phyloP scores from a whole-genome alignment of 176 grass and related monocot genomes.

The Areca catechu region DNA sequence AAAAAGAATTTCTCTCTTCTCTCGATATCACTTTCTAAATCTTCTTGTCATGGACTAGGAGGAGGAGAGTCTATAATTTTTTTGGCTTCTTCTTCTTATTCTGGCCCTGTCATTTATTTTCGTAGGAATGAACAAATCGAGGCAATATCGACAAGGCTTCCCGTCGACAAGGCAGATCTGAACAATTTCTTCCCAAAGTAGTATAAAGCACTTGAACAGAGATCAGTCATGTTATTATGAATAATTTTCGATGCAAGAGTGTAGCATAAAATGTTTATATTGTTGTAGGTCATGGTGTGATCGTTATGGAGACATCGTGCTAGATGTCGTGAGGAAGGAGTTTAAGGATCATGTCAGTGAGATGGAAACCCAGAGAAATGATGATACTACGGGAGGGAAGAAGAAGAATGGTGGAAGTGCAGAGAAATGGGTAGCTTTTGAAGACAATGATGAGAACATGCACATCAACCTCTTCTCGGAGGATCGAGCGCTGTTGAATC shows the following conservation, averaged over 20 bases:
- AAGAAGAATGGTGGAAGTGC: not conserved
- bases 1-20: constrained; percentile 11
- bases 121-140: constrained; percentile 66
- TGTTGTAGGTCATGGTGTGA: constrained; percentile 70
- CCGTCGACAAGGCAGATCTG: constrained; percentile 67
- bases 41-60: not conserved
- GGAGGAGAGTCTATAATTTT: not conserved
- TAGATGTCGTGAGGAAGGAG: constrained; percentile 54
- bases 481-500: constrained; percentile 4
- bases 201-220: not conserved
- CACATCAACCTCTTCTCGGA: constrained; percentile 48
- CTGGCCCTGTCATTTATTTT: not conserved
- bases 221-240: no score
- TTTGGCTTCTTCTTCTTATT: not conserved
- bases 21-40: not conserved
- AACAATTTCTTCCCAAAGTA: constrained; percentile 86
- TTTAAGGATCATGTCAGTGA: constrained; percentile 59
- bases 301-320: constrained; percentile 46
- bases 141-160: constrained; percentile 75
- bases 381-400: not conserved
- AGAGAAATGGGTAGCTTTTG: constrained; percentile 56
- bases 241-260: no score
- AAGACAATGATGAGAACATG: constrained; percentile 47
- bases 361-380: constrained; percentile 42
- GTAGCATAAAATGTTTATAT: no score